A percentile compares a stretch with the other conserved stretches of the same genome.
Evolutionary conservation across 352 stramenopile species (phyloP).

Genomic region (Phytophthora pistaciae): DNA sequence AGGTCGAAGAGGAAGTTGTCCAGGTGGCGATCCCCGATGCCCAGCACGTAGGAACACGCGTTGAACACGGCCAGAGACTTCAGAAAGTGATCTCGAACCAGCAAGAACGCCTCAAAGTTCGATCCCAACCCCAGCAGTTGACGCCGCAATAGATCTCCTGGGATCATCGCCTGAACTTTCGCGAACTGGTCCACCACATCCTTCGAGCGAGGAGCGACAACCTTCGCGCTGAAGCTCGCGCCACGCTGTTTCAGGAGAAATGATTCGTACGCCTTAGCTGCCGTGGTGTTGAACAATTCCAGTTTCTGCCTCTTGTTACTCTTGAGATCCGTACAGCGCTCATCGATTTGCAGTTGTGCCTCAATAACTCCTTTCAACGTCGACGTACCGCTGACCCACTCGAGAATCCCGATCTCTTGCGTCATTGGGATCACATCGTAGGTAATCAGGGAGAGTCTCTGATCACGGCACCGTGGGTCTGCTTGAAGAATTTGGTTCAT

Average conservation of each 20-base stretch:
- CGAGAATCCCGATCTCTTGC: slow-evolving; percentile 83
- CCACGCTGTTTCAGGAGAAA: slow-evolving; percentile 82
- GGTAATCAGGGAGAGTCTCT: slow-evolving; percentile 71
- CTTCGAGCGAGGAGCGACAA: slow-evolving; percentile 53
- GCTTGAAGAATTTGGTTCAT: slow-evolving; percentile 91
- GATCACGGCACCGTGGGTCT: slow-evolving; percentile 70
- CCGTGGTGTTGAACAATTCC: slow-evolving; percentile 80
- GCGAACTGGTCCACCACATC: slow-evolving; percentile 68
- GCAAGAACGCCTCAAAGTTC: slow-evolving; percentile 85
- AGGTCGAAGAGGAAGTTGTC: slow-evolving; percentile 93
- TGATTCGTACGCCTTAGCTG: slow-evolving; percentile 75
- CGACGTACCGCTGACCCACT: slow-evolving; percentile 82
- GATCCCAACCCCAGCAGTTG: slow-evolving; percentile 78
- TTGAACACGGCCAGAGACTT: slow-evolving; percentile 88
- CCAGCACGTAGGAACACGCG: slow-evolving; percentile 89
- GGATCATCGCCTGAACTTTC: slow-evolving; percentile 73
- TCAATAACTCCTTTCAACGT: slow-evolving; percentile 87
- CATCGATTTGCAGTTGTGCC: slow-evolving; percentile 68
- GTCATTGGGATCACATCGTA: slow-evolving; percentile 92
- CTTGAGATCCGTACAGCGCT: slow-evolving; percentile 59
- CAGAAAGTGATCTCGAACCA: slow-evolving; percentile 85
- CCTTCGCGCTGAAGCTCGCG: slow-evolving; percentile 73
- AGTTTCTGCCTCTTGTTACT: slow-evolving; percentile 80
- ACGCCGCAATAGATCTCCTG: slow-evolving; percentile 76
- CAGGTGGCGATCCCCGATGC: slow-evolving; percentile 92